Evolutionary conservation across 2,329 filamentous ascomycete genomes (phyloP), one percentile per base, ranked within the genome.

Genomic region (Xylariaceae sp.): DNA sequence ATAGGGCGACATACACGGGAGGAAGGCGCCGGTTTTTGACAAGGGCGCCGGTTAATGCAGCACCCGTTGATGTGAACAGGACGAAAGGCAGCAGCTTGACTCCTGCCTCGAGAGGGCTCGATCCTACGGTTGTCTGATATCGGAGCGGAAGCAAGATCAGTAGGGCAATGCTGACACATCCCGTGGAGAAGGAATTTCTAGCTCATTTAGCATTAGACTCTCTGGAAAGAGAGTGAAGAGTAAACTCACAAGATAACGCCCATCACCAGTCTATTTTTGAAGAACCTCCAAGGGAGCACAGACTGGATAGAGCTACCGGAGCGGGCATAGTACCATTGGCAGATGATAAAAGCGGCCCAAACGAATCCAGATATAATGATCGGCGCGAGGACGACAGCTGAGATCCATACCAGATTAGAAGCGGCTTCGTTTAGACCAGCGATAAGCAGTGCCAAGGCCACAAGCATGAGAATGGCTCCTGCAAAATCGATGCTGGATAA

Each of bases 171-270:
- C 50, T 53, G 11, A 53, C 38, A 25, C 37, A 27, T 33, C 52
- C 27, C n/a, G 47, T 53, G 17, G 50, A 47, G 37, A 53, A 53
- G 2, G 50, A 49, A 27, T 53, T 53, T 12, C 47, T 52, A 32
- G 35, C 29, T 7, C 20, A 25, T 25, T 46, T 7, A 44, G 37
- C 17, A 19, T 17, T 22, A 16, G 23, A 14, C 12, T 14, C n/a
- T 12, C 17, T 34, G 7, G 40, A 19, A 17, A 21, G n/a, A 19
- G 17, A 8, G 22, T 40, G 39, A 19, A 23, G 7, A 21, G 11
- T 2, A 16, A 12, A 17, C 17, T 6, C 33, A 55, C 53, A 55
- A 25, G 1, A 55, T 38, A 11, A 55, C 35, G n/a, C 53, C 53
- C 20, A 50, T 47, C 6, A 48, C 40, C 32, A 45, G 21, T n/a